Evolutionary conservation across 2,329 filamentous ascomycete genomes (phyloP).

Genomic region (Colletotrichum tanaceti): DNA sequence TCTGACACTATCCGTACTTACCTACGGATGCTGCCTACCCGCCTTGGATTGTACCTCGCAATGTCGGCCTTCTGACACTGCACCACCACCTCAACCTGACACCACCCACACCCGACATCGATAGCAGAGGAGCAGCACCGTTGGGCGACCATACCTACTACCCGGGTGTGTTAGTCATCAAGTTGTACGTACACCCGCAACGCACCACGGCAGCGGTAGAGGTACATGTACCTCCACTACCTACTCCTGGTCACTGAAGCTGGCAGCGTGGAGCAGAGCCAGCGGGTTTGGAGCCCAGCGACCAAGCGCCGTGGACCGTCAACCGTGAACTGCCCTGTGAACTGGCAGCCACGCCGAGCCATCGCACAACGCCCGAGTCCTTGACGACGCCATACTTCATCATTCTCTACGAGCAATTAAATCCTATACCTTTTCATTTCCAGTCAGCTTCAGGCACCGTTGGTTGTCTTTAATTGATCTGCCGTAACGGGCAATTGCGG

Average conservation of each 20-base stretch:
- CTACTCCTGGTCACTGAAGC: constrained; percentile 1
- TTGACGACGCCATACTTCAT: constrained; percentile 7
- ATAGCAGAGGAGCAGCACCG: constrained; percentile 4
- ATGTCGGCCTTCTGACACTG: constrained; percentile 1
- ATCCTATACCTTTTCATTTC: neutral
- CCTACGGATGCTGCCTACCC: neutral
- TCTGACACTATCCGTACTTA: neutral
- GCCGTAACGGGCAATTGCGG: neutral
- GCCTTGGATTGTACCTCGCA: constrained; percentile 1
- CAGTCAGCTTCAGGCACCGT: neutral
- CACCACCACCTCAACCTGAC: constrained; percentile 10
- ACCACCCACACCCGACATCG: constrained; percentile 4
- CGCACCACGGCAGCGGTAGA: constrained; percentile 1
- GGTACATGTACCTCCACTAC: constrained; percentile 28
- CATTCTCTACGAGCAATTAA: neutral
- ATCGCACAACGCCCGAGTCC: constrained; percentile 15
- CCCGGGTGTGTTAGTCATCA: too few species aligned
- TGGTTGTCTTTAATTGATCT: neutral
- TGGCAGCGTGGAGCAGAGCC: constrained; percentile 22
- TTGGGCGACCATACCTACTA: constrained; percentile 17
- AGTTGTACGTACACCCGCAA: constrained; percentile 12
- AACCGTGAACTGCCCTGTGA: constrained; percentile 4
- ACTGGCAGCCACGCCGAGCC: constrained; percentile 2
- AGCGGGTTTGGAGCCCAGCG: constrained; percentile 11
- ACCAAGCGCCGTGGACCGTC: constrained; percentile 10